Evolutionary conservation across 129 eudicot genomes (phyloP).

Genomic region (Solidago caesia): DNA sequence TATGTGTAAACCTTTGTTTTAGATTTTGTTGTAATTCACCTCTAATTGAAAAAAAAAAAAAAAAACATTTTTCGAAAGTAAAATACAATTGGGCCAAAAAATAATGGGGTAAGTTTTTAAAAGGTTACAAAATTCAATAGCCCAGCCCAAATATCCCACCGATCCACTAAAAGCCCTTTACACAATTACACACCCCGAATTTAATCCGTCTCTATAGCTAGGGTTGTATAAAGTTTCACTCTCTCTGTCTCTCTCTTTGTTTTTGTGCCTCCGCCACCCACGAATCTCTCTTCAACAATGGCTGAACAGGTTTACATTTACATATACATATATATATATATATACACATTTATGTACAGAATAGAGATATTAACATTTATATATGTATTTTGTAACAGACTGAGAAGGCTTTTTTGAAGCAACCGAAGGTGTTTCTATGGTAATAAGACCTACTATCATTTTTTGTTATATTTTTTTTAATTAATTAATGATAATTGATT

Average conservation of each 20-base stretch:
- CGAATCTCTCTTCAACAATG: conserved; percentile 19
- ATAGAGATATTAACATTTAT: background rate
- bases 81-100: no score
- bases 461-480: background rate
- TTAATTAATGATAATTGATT: background rate
- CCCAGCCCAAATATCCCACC: no score
- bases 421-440: conserved; percentile 46
- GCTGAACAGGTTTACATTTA: conserved; percentile 30
- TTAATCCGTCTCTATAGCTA: no score
- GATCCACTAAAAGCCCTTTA: no score
- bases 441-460: conserved; percentile 1
- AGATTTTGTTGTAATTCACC: no score
- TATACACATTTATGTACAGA: background rate
- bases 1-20: no score
- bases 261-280: background rate
- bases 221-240: no score
- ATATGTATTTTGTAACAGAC: conserved; percentile 19
- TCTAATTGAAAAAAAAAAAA: no score
- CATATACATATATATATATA: background rate
- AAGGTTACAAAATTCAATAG: no score
- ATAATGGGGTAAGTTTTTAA: no score
- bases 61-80: no score
- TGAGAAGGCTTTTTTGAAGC: conserved; percentile 53
- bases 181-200: no score
- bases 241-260: background rate